Percentiles rank a stretch among this genome's conserved stretches.
Conservation (phyloP, 306 rosid species). For the apple (Malus domestica) region DNA sequence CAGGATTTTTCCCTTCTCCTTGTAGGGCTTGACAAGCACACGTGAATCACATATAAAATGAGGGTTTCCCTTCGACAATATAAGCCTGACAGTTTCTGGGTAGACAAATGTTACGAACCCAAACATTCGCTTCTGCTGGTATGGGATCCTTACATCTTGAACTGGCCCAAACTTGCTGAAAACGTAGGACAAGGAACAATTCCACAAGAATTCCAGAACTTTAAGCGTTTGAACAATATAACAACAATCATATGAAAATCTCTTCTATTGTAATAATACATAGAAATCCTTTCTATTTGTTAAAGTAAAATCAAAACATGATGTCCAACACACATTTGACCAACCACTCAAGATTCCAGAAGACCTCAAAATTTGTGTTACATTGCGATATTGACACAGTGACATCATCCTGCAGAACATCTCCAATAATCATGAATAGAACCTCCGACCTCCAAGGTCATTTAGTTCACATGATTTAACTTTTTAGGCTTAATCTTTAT, state of each 20-base stretch:
- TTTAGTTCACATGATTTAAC: neutral
- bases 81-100: slow-evolving; percentile 86
- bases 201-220: slow-evolving; percentile 13
- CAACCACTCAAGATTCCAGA: neutral
- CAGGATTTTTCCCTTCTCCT: slow-evolving; percentile 91
- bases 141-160: slow-evolving; percentile 97
- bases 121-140: slow-evolving; percentile 97
- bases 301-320: neutral
- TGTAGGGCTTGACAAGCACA: slow-evolving; percentile 95
- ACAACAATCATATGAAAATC: neutral
- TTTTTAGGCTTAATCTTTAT: neutral
- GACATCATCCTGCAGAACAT: neutral
- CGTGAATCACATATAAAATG: slow-evolving; percentile 97
- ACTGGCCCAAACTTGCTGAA: slow-evolving; percentile 93
- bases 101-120: slow-evolving; percentile 93
- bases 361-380: neutral
- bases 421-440: neutral
- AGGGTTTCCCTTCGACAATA: slow-evolving; percentile 89
- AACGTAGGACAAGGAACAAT: slow-evolving; percentile 12
- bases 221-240: slow-evolving; percentile 2
- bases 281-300: neutral
- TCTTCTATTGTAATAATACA: neutral
- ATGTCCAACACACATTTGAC: neutral
- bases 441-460: too few relatives aligned
- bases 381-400: neutral